Conservation (phyloP, 495 filamentous ascomycete species). For the Tuber umbilicatum region DNA sequence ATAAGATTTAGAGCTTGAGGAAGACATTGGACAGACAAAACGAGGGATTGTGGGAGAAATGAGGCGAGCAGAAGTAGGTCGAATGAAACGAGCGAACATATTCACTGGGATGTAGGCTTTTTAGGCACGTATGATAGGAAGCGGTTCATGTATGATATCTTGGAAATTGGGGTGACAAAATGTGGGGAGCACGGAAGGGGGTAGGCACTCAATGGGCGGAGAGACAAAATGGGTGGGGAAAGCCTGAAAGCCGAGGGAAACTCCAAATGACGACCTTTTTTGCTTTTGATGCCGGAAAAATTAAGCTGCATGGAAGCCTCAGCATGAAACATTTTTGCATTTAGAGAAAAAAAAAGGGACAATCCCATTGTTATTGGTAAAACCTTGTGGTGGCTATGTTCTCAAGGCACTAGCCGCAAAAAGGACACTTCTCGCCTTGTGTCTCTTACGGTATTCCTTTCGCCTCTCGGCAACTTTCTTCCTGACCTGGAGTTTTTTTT, state of each 20-base stretch:
- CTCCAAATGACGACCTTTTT: background rate
- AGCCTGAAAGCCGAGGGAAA: slow-evolving; percentile 8
- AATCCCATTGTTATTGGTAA: background rate
- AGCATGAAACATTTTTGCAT: background rate
- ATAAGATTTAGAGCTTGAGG: slow-evolving; percentile 47
- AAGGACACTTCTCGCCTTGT: background rate
- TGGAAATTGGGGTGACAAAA: background rate
- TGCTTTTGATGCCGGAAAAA: background rate
- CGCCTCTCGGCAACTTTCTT: background rate
- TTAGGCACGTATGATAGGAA: background rate
- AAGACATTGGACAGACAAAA: slow-evolving; percentile 28
- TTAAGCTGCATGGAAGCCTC: background rate
- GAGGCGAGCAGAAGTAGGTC: slow-evolving; percentile 19
- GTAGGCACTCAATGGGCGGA: background rate
- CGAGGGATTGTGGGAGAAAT: slow-evolving; percentile 19
- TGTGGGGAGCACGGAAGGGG: background rate
- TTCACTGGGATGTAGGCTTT: background rate
- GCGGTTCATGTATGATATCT: background rate
- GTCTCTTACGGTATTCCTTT: background rate
- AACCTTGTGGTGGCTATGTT: background rate
- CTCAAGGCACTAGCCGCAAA: background rate
- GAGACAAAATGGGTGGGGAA: background rate
- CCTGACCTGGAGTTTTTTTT: background rate
- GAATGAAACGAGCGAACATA: slow-evolving; percentile 27
- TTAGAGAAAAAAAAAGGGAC: background rate